These are phyloP conservation scores for Phytophthora uliginosa DNA, from an alignment of 352 stramenopile genomes.

Conservation along the genomic window DNA sequence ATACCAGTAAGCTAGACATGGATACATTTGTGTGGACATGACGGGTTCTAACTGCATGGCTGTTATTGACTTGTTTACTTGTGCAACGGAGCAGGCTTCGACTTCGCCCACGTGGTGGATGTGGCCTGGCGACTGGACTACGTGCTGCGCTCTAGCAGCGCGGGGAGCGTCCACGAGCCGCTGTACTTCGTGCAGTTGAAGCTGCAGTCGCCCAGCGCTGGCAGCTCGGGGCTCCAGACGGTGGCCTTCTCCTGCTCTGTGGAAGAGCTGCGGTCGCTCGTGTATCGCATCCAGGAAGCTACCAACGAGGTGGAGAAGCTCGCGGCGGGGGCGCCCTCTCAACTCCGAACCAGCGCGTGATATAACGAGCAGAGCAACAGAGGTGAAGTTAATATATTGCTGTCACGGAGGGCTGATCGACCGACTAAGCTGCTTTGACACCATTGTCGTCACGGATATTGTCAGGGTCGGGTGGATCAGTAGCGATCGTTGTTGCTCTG, in stretches of 20 bases:
- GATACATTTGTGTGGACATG: background rate
- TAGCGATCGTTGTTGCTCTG: constrained; percentile 65
- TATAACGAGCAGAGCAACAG: background rate
- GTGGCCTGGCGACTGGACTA: constrained; percentile 82
- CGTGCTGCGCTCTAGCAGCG: constrained; percentile 61
- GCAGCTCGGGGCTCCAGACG: constrained; percentile 32
- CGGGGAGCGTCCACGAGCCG: constrained; percentile 64
- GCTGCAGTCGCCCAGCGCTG: constrained; percentile 55
- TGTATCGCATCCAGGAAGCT: constrained; percentile 79
- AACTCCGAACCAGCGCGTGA: constrained; percentile 18
- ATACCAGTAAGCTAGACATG: constrained; percentile 34
- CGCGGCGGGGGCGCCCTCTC: constrained; percentile 23
- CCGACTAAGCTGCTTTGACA: constrained; percentile 15
- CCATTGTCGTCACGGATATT: constrained; percentile 8
- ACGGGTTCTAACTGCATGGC: background rate
- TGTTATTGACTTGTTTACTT: background rate
- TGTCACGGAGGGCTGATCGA: constrained; percentile 7
- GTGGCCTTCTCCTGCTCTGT: constrained; percentile 75
- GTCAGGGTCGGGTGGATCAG: constrained; percentile 16
- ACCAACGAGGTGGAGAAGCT: constrained; percentile 72
- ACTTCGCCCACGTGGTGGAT: constrained; percentile 81
- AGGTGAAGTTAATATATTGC: constrained; percentile 25
- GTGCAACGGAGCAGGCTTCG: constrained; percentile 52
- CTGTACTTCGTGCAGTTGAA: constrained; percentile 77
- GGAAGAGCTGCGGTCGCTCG: constrained; percentile 72